phyloP scores from a whole-genome alignment of 2,329 filamentous ascomycete genomes.

The Fusarium robinianum region DNA sequence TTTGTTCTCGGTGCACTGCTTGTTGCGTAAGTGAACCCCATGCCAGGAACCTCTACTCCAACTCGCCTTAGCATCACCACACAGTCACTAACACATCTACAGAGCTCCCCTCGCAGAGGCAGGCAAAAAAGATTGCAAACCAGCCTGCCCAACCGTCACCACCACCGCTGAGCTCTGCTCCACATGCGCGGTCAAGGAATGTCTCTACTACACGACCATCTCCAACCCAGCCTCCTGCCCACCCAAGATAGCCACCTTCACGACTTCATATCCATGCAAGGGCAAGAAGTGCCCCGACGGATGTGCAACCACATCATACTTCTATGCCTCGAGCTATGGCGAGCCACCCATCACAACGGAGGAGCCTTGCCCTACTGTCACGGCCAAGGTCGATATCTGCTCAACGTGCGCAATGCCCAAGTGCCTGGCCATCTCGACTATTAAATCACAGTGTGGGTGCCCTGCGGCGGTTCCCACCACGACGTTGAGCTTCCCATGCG shows the following conservation, averaged over 20 bases:
- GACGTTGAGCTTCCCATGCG: conserved; percentile 37
- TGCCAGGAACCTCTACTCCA: too few relatives aligned
- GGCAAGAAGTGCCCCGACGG: conserved; percentile 29
- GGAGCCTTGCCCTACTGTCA: conserved; percentile 42
- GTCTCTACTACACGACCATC: conserved; percentile 40
- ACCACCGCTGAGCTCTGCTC: conserved; percentile 40
- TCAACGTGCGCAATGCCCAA: conserved; percentile 40
- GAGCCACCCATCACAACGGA: conserved; percentile 11
- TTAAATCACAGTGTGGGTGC: conserved; percentile 42
- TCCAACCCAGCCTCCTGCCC: conserved; percentile 40
- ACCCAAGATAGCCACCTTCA: conserved; percentile 35
- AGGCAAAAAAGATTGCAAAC: conserved; percentile 4
- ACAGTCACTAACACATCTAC: conserved; percentile 7
- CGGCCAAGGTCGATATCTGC: conserved; percentile 39
- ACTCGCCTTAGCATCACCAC: neutral
- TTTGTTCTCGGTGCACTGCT: conserved; percentile 10
- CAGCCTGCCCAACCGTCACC: conserved; percentile 42
- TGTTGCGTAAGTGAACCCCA: conserved; percentile 8
- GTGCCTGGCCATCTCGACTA: conserved; percentile 39
- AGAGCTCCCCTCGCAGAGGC: conserved; percentile 13
- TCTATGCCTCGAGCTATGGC: conserved; percentile 25
- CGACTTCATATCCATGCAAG: conserved; percentile 31
- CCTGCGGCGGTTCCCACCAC: conserved; percentile 38
- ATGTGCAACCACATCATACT: conserved; percentile 32
- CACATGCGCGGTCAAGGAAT: conserved; percentile 40